phyloP scores from a whole-genome alignment of 2,329 filamentous ascomycete genomes.

The Stagonosporopsis rhizophila region DNA sequence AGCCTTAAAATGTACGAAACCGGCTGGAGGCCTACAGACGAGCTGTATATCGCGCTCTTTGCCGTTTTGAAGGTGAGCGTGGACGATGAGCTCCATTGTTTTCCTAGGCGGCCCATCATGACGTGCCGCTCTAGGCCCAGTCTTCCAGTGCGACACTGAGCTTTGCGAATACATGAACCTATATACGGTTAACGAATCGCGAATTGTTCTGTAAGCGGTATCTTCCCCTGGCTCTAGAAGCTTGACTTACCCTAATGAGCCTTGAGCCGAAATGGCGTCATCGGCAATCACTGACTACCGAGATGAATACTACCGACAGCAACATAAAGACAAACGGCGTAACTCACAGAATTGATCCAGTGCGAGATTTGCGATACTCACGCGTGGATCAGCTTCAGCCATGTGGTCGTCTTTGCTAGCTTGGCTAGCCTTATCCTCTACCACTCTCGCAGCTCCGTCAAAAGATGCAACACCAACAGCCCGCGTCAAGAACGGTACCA shows the following conservation, averaged over 20 bases:
- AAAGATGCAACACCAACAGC: conserved; percentile 33
- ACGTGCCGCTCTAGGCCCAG: neutral
- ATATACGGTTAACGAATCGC: neutral
- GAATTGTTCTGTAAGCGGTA: conserved; percentile 10
- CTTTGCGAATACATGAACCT: neutral
- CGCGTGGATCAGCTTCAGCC: neutral
- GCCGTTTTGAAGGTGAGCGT: neutral
- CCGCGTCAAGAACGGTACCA: conserved; percentile 51
- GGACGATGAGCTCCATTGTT: neutral
- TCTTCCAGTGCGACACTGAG: conserved; percentile 3
- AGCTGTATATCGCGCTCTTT: neutral
- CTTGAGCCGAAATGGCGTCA: conserved; percentile 17
- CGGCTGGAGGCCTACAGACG: neutral
- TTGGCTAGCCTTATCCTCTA: conserved; percentile 2
- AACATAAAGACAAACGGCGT: conserved; percentile 2
- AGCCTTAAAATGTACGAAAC: neutral
- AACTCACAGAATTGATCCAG: neutral
- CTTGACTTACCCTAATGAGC: conserved; percentile 15
- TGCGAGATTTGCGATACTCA: neutral
- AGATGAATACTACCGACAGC: conserved; percentile 8
- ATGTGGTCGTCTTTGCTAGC: conserved; percentile 11
- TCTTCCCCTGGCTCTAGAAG: neutral
- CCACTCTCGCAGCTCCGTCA: neutral
- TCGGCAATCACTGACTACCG: conserved; percentile 11
- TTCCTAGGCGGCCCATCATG: neutral